Base-by-base conservation (phyloP, 2,329 filamentous ascomycete species). In the Ophiostoma quercus region DNA sequence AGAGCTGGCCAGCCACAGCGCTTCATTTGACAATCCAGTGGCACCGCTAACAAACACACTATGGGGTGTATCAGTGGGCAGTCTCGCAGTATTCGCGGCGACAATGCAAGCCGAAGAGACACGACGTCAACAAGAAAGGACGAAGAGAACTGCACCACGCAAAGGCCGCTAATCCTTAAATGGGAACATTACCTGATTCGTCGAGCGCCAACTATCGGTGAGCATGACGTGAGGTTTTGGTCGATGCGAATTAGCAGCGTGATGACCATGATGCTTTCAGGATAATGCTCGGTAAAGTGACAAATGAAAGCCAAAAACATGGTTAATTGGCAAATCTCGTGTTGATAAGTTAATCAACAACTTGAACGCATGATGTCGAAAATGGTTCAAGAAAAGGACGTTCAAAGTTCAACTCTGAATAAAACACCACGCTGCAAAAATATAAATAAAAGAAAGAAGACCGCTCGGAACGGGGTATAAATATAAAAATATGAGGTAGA, bases 111-210 rank as follows among this genome's bases (percentile, higher is more conserved):
- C 12, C 16, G 4, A 25, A 1, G 12, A n/a, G 9, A 29, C 65
- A 47, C 9, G 39, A 22, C 16, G 43, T 19, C 5, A 47, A 6
- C 0, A 4, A n/a, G n/a, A 6, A 43, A 43, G 14, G 41, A 43
- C 41, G 14, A 16, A 19, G 6, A 47, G 9, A 60, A 12, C 12
- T 19, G 51, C 11, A 7, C 2, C 9, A 62, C 5, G 5, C 11
- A 11, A 57, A 57, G 4, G 2, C 11, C 57, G 60, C 70, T 69
- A 71, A 43, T 19, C 70, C 68, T 11, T 37, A 68, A 34, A 22
- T 12, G 68, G 70, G 66, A 71, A 68, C 34, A 68, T 71, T 71
- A 37, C 70, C 70, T 65, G 5, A 68, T 68, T 67, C 29, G 67
- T 66, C 32, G 34, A 70, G 51, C 25, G 51, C 22, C 57, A 62